Percentiles rank a stretch among this genome's conserved stretches.
Conservation (phyloP, 169 alveolate genomes). For the Plasmodium malariae region DNA sequence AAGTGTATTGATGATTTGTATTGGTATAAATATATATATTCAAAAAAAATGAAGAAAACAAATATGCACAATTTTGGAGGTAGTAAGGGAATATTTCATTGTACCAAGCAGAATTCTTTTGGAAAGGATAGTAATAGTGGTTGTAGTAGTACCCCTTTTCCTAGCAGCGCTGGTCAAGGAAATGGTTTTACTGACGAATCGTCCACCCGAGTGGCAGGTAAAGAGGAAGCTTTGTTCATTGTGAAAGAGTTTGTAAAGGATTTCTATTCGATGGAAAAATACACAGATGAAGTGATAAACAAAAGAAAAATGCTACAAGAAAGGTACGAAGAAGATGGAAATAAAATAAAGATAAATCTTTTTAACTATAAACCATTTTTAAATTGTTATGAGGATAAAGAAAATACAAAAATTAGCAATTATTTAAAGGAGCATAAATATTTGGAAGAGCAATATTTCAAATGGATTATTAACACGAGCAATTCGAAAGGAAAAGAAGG, state of each 20-base stretch:
- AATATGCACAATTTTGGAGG: too few relatives aligned
- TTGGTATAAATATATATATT: slow-evolving; percentile 65
- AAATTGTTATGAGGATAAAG: background rate
- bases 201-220: too few relatives aligned
- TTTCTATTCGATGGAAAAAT: slow-evolving; percentile 37
- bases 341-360: slow-evolving; percentile 23
- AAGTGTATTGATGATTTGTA: slow-evolving; percentile 46
- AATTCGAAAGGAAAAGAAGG: background rate
- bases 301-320: slow-evolving; percentile 48
- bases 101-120: too few relatives aligned
- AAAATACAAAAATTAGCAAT: background rate
- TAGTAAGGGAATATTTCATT: too few relatives aligned
- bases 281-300: background rate
- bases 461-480: slow-evolving; percentile 24
- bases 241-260: slow-evolving; percentile 31
- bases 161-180: background rate
- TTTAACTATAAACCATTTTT: slow-evolving; percentile 19
- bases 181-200: background rate
- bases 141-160: background rate
- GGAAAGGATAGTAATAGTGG: background rate
- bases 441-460: slow-evolving; percentile 19
- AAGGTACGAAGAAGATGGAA: slow-evolving; percentile 65
- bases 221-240: slow-evolving; percentile 3
- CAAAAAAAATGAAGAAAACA: slow-evolving; percentile 4
- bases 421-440: slow-evolving; percentile 25